Percentiles rank a stretch among this genome's conserved stretches.
Conservation (phyloP, 2,329 filamentous ascomycete genomes). For the Meredithiella fracta region DNA sequence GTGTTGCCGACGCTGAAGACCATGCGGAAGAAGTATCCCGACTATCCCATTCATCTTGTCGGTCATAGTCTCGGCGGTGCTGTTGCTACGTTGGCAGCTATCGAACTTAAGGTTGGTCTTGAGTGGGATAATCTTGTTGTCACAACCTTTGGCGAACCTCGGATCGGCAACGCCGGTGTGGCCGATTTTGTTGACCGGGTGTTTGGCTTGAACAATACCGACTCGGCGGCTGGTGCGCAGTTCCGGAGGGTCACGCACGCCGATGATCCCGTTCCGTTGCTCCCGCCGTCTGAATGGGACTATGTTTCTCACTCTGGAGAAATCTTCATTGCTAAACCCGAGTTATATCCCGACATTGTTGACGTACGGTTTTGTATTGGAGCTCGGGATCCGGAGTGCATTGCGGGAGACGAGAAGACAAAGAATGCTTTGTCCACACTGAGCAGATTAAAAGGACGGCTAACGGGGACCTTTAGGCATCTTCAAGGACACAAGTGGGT, state of each 20-base stretch:
- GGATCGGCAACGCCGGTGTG: slow-evolving; percentile 41
- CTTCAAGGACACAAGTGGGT: slow-evolving; percentile 23
- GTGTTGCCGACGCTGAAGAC: slow-evolving; percentile 52
- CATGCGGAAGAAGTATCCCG: slow-evolving; percentile 44
- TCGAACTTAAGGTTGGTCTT: slow-evolving; percentile 58
- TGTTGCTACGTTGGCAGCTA: slow-evolving; percentile 68
- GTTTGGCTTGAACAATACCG: slow-evolving; percentile 28
- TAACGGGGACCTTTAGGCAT: not conserved
- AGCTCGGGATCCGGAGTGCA: slow-evolving; percentile 54
- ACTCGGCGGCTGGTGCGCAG: slow-evolving; percentile 21
- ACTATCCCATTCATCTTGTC: slow-evolving; percentile 60
- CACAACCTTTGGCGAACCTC: slow-evolving; percentile 87
- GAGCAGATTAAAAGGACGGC: slow-evolving; percentile 1
- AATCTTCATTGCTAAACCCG: slow-evolving; percentile 61
- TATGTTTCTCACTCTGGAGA: slow-evolving; percentile 76
- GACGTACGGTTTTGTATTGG: slow-evolving; percentile 62
- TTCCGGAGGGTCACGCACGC: slow-evolving; percentile 75
- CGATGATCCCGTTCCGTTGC: slow-evolving; percentile 73
- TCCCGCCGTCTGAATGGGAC: slow-evolving; percentile 78
- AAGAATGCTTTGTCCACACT: slow-evolving; percentile 4
- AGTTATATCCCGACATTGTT: slow-evolving; percentile 47
- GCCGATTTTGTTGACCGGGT: slow-evolving; percentile 37
- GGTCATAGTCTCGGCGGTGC: slow-evolving; percentile 89
- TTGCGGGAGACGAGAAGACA: slow-evolving; percentile 33
- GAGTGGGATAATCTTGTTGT: slow-evolving; percentile 59